These are phyloP conservation scores for Stropharia rugosoannulata DNA, from an alignment of 768 basidiomycete species.

Conservation along the genomic window DNA sequence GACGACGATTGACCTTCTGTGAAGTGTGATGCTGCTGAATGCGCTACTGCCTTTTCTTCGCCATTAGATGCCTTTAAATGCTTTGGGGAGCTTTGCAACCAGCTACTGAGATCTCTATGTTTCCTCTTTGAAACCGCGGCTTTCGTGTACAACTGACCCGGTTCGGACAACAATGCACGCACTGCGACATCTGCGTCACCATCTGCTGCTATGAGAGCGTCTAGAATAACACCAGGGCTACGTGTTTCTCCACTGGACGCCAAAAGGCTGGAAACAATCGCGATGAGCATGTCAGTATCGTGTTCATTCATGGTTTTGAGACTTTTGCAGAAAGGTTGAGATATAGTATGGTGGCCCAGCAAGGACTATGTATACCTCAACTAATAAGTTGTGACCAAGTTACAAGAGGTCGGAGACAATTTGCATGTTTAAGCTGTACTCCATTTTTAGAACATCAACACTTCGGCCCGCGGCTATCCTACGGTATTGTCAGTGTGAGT, in stretches of 20 bases:
- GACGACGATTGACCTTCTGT: slow-evolving; percentile 8
- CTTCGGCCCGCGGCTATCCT: no score
- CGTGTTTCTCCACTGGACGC: slow-evolving; percentile 22
- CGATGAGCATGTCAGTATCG: slow-evolving; percentile 65
- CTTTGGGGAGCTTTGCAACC: slow-evolving; percentile 41
- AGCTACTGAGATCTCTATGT: slow-evolving; percentile 46
- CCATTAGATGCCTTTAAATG: slow-evolving; percentile 1
- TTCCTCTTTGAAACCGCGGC: slow-evolving; percentile 44
- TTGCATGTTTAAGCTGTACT: no score
- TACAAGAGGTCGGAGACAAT: no score
- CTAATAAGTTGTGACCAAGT: no score
- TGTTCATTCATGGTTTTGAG: slow-evolving; percentile 3
- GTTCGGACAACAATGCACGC: slow-evolving; percentile 27
- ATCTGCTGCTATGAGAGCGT: slow-evolving; percentile 53
- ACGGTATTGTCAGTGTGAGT: no score
- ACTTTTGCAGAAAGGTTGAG: not conserved
- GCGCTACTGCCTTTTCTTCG: not conserved
- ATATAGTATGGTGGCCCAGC: not conserved
- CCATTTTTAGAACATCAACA: no score
- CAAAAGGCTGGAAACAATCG: slow-evolving; percentile 63
- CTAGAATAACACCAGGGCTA: slow-evolving; percentile 46
- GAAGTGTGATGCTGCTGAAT: slow-evolving; percentile 7
- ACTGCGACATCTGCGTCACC: slow-evolving; percentile 60
- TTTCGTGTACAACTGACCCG: not conserved
- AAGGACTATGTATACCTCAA: no score